Conservation (phyloP, 2,329 filamentous ascomycete species). For the Cercospora sp. region DNA sequence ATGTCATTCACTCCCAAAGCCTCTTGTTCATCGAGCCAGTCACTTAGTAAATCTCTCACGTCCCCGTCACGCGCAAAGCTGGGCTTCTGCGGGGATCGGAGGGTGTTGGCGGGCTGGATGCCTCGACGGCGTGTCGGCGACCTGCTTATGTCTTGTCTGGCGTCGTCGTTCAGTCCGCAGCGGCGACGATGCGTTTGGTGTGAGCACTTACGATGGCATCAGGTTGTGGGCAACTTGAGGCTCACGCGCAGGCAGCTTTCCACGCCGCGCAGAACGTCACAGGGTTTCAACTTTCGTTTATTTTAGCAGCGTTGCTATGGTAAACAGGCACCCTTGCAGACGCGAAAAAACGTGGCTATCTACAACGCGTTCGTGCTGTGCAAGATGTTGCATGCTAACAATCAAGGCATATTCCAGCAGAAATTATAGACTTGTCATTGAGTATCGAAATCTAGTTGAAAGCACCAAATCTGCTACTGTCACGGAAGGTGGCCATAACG, state of each 20-base stretch:
- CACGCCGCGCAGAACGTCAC: slow-evolving; percentile 2
- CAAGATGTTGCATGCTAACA: not conserved
- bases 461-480: no score
- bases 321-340: not conserved
- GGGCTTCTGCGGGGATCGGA: slow-evolving; percentile 26
- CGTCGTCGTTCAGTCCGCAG: not conserved
- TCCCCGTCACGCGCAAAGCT: slow-evolving; percentile 11
- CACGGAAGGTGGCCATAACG: no score
- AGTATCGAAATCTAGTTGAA: not conserved
- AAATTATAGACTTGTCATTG: not conserved
- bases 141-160: not conserved
- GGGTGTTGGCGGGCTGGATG: slow-evolving; percentile 29
- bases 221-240: not conserved
- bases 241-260: not conserved
- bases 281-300: not conserved
- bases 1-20: slow-evolving; percentile 16
- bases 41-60: not conserved
- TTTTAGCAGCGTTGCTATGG: not conserved
- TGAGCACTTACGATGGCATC: slow-evolving; percentile 1
- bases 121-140: slow-evolving; percentile 12
- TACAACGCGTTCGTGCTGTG: not conserved
- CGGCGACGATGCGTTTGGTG: not conserved
- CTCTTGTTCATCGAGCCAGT: slow-evolving; percentile 12
- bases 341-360: not conserved
- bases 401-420: not conserved